Conservation (phyloP, 1,139 yeast genomes). For the Zygosaccharomyces sapae region DNA sequence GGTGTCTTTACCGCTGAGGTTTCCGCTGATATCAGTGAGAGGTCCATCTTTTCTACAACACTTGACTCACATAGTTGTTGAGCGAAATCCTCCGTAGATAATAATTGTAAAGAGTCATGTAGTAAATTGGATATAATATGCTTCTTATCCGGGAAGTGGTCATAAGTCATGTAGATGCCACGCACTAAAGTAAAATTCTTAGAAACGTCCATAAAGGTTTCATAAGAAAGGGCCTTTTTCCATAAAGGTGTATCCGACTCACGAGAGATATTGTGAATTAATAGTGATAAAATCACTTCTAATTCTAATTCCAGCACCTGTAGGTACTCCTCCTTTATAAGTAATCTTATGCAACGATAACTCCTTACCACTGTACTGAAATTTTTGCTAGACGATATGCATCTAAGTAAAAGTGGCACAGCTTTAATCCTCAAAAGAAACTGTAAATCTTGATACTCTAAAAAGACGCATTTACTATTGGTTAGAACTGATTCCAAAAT, state of each 20-base stretch:
- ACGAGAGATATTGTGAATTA: slow-evolving; percentile 59
- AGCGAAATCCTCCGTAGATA: slow-evolving; percentile 37
- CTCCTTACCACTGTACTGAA: slow-evolving; percentile 71
- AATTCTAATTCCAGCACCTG: slow-evolving; percentile 64
- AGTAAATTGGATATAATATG: slow-evolving; percentile 59
- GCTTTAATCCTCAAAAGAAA: slow-evolving; percentile 60
- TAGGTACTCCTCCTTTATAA: slow-evolving; percentile 56
- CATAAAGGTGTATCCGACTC: slow-evolving; percentile 53
- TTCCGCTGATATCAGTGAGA: slow-evolving; percentile 32
- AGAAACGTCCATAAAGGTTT: slow-evolving; percentile 60
- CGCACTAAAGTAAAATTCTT: slow-evolving; percentile 51
- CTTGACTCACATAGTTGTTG: slow-evolving; percentile 38
- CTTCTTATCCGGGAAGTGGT: slow-evolving; percentile 52
- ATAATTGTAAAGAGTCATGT: slow-evolving; percentile 41
- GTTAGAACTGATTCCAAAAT: slow-evolving; percentile 59
- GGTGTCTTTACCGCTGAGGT: slow-evolving; percentile 48
- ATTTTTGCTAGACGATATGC: slow-evolving; percentile 56
- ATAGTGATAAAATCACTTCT: slow-evolving; percentile 69
- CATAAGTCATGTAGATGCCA: slow-evolving; percentile 59
- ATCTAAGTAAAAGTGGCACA: slow-evolving; percentile 69
- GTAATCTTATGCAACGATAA: slow-evolving; percentile 60
- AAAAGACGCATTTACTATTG: slow-evolving; percentile 55
- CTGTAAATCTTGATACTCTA: slow-evolving; percentile 59
- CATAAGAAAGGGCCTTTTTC: slow-evolving; percentile 71
- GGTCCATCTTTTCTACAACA: slow-evolving; percentile 31